phyloP scores from a whole-genome alignment of 768 basidiomycete species.

The Termitomyces eurrhizus region DNA sequence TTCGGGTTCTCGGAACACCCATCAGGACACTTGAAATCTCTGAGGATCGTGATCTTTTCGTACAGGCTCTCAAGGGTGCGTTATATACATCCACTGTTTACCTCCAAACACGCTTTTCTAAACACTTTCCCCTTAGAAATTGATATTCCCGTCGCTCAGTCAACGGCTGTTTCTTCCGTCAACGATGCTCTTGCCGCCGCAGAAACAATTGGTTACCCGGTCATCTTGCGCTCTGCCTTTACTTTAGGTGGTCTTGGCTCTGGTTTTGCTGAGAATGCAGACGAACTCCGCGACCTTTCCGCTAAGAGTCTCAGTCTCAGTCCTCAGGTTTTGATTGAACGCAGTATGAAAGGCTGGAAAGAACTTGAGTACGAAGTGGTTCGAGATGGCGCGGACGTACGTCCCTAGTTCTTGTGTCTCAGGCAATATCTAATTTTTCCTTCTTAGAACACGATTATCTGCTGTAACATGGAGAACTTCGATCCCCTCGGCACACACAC shows the following conservation, averaged over 20 bases:
- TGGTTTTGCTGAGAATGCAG: constrained; percentile 92
- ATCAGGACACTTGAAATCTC: constrained; percentile 93
- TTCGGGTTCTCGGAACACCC: constrained; percentile 92
- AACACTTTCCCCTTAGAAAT: constrained; percentile 65
- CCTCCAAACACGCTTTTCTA: constrained; percentile 6
- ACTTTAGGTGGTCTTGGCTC: constrained; percentile 98
- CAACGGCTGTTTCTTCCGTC: constrained; percentile 94
- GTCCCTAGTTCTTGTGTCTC: constrained; percentile 26
- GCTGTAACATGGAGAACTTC: constrained; percentile 99
- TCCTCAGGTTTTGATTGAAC: constrained; percentile 96
- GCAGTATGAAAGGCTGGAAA: constrained; percentile 99
- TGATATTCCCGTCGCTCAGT: constrained; percentile 92
- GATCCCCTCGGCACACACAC: constrained; percentile 99
- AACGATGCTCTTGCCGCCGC: constrained; percentile 91
- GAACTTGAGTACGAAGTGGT: constrained; percentile 99
- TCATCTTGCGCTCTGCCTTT: constrained; percentile 95
- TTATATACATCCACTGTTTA: constrained; percentile 5
- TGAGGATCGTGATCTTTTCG: constrained; percentile 96
- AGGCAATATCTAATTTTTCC: constrained; percentile 7
- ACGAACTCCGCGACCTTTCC: constrained; percentile 91
- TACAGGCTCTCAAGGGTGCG: constrained; percentile 91
- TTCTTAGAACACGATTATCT: constrained; percentile 92
- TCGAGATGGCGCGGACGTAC: constrained; percentile 92
- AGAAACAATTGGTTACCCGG: constrained; percentile 90
- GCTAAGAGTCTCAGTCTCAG: constrained; percentile 88